phyloP scores from a whole-genome alignment of 1,284 basidiomycete species.

The Polyporus tsugae region DNA sequence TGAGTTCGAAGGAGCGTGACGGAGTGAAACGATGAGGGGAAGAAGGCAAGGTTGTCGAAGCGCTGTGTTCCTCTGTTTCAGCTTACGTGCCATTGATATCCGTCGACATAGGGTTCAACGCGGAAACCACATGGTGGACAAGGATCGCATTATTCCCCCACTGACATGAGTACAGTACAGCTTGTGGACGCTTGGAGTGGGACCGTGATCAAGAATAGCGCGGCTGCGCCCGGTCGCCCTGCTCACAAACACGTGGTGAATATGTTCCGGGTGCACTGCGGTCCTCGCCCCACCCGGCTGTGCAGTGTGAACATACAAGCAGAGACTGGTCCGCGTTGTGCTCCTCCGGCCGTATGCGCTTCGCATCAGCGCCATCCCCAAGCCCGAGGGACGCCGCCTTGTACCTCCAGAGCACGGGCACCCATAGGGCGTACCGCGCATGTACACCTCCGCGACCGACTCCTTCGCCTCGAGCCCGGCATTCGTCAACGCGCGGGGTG shows the following conservation, averaged over 20 bases:
- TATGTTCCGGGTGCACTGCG: conserved; percentile 82
- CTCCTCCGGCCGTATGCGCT: conserved; percentile 67
- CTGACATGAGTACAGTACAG: too few species aligned
- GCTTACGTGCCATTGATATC: too few species aligned
- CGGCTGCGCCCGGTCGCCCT: conserved; percentile 81
- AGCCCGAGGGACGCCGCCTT: conserved; percentile 56
- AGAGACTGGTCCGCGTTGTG: conserved; percentile 64
- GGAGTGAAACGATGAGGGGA: too few species aligned
- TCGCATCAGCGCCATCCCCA: conserved; percentile 51
- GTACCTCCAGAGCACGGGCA: conserved; percentile 72
- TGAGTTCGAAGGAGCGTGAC: conserved; percentile 61
- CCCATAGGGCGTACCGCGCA: conserved; percentile 64
- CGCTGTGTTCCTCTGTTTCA: too few species aligned
- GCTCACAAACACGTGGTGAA: conserved; percentile 89
- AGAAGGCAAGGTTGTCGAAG: too few species aligned
- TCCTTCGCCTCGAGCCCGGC: conserved; percentile 87
- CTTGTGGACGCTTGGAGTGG: too few species aligned
- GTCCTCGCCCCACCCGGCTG: conserved; percentile 83
- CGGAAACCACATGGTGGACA: too few species aligned
- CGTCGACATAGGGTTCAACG: too few species aligned
- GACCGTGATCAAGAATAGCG: too few species aligned
- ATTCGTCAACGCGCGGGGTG: conserved; percentile 90
- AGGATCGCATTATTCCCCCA: too few species aligned
- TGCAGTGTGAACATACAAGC: conserved; percentile 76
- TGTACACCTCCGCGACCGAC: conserved; percentile 75